Percentiles rank a stretch among this genome's conserved stretches.
Evolutionary conservation across 441 rosid genomes (phyloP).

Genomic region (Manihot esculenta): DNA sequence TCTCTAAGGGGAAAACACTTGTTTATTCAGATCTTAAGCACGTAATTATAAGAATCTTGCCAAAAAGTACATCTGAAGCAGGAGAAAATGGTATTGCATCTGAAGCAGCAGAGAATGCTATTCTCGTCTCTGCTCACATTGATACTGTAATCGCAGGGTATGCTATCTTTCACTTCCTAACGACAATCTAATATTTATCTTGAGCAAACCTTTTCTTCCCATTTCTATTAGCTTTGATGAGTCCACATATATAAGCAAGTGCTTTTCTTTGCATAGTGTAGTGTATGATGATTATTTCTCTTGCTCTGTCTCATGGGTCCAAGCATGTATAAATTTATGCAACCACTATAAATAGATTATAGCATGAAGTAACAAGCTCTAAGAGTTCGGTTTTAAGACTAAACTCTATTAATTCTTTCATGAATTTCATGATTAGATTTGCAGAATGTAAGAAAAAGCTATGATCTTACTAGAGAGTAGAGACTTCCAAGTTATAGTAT

Average conservation of each 20-base stretch:
- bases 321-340: slow-evolving; percentile 5
- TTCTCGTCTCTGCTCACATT: slow-evolving; percentile 89
- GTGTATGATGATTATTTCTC: slow-evolving; percentile 7
- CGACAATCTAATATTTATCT: slow-evolving; percentile 4
- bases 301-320: slow-evolving; percentile 15
- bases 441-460: not conserved
- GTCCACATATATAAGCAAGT: not conserved
- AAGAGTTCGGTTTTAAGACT: not conserved
- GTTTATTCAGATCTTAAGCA: slow-evolving; percentile 83
- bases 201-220: not conserved
- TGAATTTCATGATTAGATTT: not conserved
- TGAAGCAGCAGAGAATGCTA: too few species aligned
- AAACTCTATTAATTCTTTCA: not conserved
- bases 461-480: not conserved
- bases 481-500: not conserved
- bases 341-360: not conserved
- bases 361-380: not conserved
- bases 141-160: slow-evolving; percentile 92
- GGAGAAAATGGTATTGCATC: too few species aligned
- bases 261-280: not conserved
- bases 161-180: slow-evolving; percentile 40
- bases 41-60: slow-evolving; percentile 63
- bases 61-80: slow-evolving; percentile 77
- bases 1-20: slow-evolving; percentile 74
- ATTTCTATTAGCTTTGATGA: slow-evolving; percentile 1